Evolutionary conservation across 495 filamentous ascomycete genomes (phyloP).

Genomic region (Daldinia vernicosa): DNA sequence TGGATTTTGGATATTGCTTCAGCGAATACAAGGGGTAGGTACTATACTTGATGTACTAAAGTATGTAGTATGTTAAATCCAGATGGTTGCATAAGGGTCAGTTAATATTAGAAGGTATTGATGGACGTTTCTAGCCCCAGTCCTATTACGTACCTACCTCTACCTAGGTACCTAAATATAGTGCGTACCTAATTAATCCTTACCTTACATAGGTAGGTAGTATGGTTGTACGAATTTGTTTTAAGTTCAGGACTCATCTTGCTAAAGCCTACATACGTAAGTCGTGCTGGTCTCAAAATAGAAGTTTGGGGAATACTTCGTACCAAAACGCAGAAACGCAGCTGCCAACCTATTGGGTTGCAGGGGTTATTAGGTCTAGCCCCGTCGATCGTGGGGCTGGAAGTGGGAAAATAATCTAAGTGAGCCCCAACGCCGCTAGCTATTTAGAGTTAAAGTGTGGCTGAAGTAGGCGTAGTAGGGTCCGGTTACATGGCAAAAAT

Average conservation of each 20-base stretch:
- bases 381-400: neutral
- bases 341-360: neutral
- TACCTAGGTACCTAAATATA: too few species aligned
- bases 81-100: too few species aligned
- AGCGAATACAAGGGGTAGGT: too few species aligned
- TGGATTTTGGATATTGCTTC: too few species aligned
- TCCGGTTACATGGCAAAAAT: constrained; percentile 21
- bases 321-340: neutral
- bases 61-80: neutral
- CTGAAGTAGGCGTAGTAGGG: constrained; percentile 17
- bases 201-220: too few species aligned
- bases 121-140: too few species aligned
- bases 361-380: constrained; percentile 3
- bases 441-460: constrained; percentile 20
- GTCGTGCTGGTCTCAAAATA: constrained; percentile 2
- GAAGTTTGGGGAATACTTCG: constrained; percentile 1
- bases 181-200: neutral
- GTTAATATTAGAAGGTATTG: too few species aligned
- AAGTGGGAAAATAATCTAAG: neutral
- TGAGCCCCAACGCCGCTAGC: neutral
- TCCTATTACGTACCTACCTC: too few species aligned
- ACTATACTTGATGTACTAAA: neutral
- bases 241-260: neutral
- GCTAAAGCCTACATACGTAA: neutral
- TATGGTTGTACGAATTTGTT: neutral